Evolutionary conservation across 179 eudicot genomes (phyloP), one percentile per base, ranked within the genome.

Genomic region (Monotropa hypopitys): DNA sequence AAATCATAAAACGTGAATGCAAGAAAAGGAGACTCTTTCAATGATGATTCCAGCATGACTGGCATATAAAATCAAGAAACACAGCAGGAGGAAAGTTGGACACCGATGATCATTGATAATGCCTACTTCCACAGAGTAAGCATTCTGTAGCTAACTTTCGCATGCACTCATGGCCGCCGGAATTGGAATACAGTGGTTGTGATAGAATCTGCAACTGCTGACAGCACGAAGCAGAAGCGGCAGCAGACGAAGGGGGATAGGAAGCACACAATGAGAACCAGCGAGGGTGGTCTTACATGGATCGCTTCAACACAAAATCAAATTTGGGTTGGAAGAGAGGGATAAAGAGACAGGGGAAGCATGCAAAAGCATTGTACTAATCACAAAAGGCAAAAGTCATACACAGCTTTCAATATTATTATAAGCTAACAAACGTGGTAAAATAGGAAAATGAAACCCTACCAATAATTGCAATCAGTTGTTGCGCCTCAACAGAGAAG

Each of bases 201-300:
- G 32, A 47, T 47, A 13, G 42, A 63, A 63, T 63, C 65, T 59
- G 16, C 33, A 59, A 9, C 33, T 59, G 65, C 33, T 59, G 7
- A 59, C 0, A 26, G 65, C 65, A 59, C 5, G 16, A 23, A 56
- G 62, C 8, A 12, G 62, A 4, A 59, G 32, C 10, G 16, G 33
- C 65, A 57, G 16, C 32, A 57, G 65, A 26, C 87, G 23, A 57
- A 47, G 18, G 65, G 33, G 28, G 62, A 21, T 28, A 56, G 62
- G 62, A 56, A 56, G 3, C 62, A 57, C 0, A 16, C 28, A 57
- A 23, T 15, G 30, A 57, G 32, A 59, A 59, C 32, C 65, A 59
- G 33, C 4, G 33, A 23, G 3, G 65, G 33, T 56, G 62, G 62
- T 56, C 62, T 3, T 6, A 59, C 4, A 28, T 11, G 6, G 65